These are phyloP conservation scores for Heritiera littoralis DNA, from an alignment of 345 rosid species.

Conservation along the genomic window DNA sequence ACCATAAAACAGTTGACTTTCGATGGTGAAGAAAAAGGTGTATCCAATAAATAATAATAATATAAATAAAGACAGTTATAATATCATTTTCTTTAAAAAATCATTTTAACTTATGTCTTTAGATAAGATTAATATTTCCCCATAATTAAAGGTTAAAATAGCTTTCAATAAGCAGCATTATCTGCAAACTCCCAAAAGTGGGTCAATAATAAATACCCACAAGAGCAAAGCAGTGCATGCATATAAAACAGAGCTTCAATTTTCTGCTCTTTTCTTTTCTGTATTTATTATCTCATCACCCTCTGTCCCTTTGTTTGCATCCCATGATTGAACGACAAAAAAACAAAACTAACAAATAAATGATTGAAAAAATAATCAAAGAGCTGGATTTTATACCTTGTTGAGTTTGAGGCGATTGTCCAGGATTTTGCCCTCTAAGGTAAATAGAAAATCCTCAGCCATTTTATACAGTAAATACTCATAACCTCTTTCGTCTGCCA, in stretches of 20 bases:
- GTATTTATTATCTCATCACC: background rate
- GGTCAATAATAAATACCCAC: conserved; percentile 43
- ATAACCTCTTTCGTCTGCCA: conserved; percentile 94
- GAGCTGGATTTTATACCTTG: conserved; percentile 49
- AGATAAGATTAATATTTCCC: background rate
- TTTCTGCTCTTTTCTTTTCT: background rate
- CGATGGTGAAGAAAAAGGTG: too few relatives aligned
- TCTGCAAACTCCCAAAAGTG: conserved; percentile 50
- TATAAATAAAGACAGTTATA: background rate
- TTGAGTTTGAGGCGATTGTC: conserved; percentile 85
- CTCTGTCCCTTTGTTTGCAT: conserved; percentile 30
- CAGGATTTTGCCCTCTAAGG: conserved; percentile 68
- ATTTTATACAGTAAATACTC: conserved; percentile 72
- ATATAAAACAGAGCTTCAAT: conserved; percentile 32
- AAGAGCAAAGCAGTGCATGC: conserved; percentile 38
- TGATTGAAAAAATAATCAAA: conserved; percentile 2
- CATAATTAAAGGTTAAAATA: conserved; percentile 29
- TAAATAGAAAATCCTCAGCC: conserved; percentile 74
- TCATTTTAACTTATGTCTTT: too few relatives aligned
- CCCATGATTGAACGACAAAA: conserved; percentile 34
- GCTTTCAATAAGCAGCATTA: conserved; percentile 45
- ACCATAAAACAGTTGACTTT: too few relatives aligned
- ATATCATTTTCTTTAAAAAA: too few relatives aligned
- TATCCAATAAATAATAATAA: too few relatives aligned
- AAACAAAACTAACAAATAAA: background rate